Evolutionary conservation across 2,329 filamentous ascomycete species (phyloP).

Genomic region (Aureobasidium leucospermi): DNA sequence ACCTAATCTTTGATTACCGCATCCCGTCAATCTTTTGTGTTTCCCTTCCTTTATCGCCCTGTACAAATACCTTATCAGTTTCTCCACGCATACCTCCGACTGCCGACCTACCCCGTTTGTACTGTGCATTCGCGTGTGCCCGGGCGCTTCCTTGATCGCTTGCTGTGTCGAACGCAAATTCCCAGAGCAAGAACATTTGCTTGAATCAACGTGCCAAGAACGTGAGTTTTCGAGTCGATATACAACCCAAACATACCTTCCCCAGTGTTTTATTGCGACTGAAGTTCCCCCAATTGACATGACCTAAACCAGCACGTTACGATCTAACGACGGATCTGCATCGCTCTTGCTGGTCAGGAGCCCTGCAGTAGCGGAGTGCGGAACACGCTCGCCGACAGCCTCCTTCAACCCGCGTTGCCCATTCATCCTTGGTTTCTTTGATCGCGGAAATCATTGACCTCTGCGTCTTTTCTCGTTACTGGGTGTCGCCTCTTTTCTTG

Average conservation of each 20-base stretch:
- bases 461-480: neutral
- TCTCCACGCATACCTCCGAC: neutral
- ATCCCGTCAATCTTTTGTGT: neutral
- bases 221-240: neutral
- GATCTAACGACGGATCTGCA: conserved; percentile 12
- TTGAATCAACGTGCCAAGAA: conserved; percentile 6
- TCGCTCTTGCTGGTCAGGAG: conserved; percentile 10
- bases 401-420: neutral
- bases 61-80: neutral
- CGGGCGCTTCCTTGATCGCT: neutral
- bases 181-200: neutral
- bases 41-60: neutral
- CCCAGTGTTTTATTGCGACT: neutral
- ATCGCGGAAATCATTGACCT: neutral
- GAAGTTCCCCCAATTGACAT: neutral
- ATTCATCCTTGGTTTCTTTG: neutral
- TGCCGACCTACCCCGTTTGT: neutral
- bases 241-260: neutral
- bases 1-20: neutral
- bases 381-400: neutral
- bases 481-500: neutral
- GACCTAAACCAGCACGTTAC: neutral
- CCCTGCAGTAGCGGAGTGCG: conserved; percentile 8
- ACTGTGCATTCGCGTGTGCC: neutral
- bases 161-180: neutral